Conservation (phyloP, 805 yeast species). For the Ogataea nitratoaversa region DNA sequence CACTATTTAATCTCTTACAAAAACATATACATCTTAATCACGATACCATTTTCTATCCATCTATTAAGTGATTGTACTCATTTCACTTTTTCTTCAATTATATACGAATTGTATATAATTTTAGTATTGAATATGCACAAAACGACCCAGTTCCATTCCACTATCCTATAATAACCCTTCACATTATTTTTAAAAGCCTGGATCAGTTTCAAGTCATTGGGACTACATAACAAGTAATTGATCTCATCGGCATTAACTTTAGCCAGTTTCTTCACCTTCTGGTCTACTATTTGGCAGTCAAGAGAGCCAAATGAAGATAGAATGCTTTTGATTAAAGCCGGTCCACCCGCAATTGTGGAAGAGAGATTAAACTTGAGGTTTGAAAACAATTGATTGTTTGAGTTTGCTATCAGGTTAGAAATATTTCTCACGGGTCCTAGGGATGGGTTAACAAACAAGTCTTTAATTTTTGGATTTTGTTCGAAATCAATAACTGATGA, state of each 20-base stretch:
- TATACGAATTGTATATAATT: slow-evolving; percentile 14
- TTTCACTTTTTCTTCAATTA: slow-evolving; percentile 12
- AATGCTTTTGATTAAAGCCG: slow-evolving; percentile 50
- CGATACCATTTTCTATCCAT: too few species aligned
- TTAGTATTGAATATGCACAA: slow-evolving; percentile 47
- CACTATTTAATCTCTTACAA: too few species aligned
- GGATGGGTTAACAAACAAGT: slow-evolving; percentile 29
- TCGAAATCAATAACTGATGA: slow-evolving; percentile 29
- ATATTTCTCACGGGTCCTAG: slow-evolving; percentile 16
- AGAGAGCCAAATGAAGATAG: slow-evolving; percentile 54
- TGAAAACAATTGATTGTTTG: slow-evolving; percentile 35
- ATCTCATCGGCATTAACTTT: slow-evolving; percentile 11
- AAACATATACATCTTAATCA: too few species aligned
- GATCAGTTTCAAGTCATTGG: slow-evolving; percentile 31
- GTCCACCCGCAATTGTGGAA: slow-evolving; percentile 56
- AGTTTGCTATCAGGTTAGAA: slow-evolving; percentile 19
- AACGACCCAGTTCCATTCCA: slow-evolving; percentile 67
- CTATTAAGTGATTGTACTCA: too few species aligned
- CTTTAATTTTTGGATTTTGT: slow-evolving; percentile 29
- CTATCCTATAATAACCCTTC: slow-evolving; percentile 30
- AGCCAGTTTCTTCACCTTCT: slow-evolving; percentile 15
- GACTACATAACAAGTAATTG: slow-evolving; percentile 20
- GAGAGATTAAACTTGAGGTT: slow-evolving; percentile 53
- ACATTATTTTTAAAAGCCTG: slow-evolving; percentile 25
- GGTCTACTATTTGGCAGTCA: slow-evolving; percentile 14